Percentiles rank a stretch among this genome's conserved stretches.
These are phyloP conservation scores for Umbelopsis vinacea DNA, from an alignment of 192 early-diverging fungal species.

Conservation along the genomic window DNA sequence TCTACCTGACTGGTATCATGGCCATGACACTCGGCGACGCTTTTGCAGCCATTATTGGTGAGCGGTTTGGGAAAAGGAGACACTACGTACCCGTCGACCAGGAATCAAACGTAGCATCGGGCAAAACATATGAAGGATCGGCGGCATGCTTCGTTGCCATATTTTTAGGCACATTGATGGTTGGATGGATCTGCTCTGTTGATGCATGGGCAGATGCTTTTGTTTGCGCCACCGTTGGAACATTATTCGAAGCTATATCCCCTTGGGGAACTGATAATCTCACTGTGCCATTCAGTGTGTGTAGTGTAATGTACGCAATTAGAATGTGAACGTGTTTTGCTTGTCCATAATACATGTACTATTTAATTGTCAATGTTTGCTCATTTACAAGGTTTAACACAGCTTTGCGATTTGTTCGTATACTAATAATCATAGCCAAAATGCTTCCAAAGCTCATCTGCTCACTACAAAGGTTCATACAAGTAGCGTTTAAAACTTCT, in stretches of 20 bases:
- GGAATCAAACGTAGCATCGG: background rate
- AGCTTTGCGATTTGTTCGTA: no score
- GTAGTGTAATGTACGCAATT: slow-evolving; percentile 1
- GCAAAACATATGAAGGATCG: slow-evolving; percentile 32
- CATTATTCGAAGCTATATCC: slow-evolving; percentile 31
- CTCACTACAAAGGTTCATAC: background rate
- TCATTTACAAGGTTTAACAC: no score
- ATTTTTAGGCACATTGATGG: slow-evolving; percentile 5
- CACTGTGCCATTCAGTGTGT: slow-evolving; percentile 31
- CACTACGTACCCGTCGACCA: background rate
- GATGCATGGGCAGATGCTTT: slow-evolving; percentile 25
- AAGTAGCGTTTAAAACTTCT: slow-evolving; percentile 29
- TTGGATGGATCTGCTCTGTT: slow-evolving; percentile 18
- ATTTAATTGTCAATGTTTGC: no score
- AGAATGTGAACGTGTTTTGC: slow-evolving; percentile 6
- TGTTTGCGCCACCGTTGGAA: slow-evolving; percentile 14
- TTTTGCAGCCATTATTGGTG: slow-evolving; percentile 30
- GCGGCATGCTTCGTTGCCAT: slow-evolving; percentile 29
- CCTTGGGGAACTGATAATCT: slow-evolving; percentile 35
- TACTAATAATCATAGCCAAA: no score
- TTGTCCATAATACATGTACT: no score
- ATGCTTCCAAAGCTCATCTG: no score
- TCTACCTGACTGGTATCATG: slow-evolving; percentile 28
- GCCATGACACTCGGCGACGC: slow-evolving; percentile 41
- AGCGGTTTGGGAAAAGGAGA: slow-evolving; percentile 15